phyloP scores from a whole-genome alignment of 31 red algal species.

The Endocladia muricata region DNA sequence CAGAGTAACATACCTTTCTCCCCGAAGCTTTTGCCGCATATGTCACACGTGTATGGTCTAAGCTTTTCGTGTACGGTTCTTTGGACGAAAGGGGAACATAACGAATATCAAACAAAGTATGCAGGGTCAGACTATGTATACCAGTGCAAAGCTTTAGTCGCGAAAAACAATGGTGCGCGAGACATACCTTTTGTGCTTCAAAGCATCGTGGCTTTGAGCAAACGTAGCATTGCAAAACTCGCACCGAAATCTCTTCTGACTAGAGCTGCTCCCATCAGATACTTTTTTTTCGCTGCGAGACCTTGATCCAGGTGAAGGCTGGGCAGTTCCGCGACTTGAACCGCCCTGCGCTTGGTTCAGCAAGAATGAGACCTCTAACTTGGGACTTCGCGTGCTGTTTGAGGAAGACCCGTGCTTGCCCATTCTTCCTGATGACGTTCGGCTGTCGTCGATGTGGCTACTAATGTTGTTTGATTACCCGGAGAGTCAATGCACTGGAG shows the following conservation, averaged over 20 bases:
- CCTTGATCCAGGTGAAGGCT: neutral
- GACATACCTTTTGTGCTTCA: constrained; percentile 56
- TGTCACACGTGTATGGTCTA: constrained; percentile 37
- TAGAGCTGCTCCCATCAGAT: neutral
- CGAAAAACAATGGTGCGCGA: neutral
- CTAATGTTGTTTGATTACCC: too few relatives aligned
- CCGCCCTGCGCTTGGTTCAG: neutral
- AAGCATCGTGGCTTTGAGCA: constrained; percentile 51
- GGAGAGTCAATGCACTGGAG: too few relatives aligned
- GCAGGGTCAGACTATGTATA: constrained; percentile 31
- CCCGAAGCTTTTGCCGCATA: constrained; percentile 43
- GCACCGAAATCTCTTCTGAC: constrained; percentile 18
- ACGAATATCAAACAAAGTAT: constrained; percentile 45
- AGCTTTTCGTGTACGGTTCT: constrained; percentile 61
- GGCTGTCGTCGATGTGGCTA: too few relatives aligned
- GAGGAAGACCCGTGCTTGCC: too few relatives aligned
- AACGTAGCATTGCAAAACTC: constrained; percentile 35
- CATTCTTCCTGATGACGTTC: too few relatives aligned
- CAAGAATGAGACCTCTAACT: constrained; percentile 19
- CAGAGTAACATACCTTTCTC: constrained; percentile 62
- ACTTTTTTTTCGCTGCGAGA: neutral
- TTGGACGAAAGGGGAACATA: constrained; percentile 4
- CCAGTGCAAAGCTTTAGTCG: constrained; percentile 10
- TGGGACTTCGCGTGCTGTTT: constrained; percentile 15
- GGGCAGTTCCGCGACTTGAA: neutral